phyloP scores from a whole-genome alignment of 208 protist species.

The Trypanosomatidae sp. region DNA sequence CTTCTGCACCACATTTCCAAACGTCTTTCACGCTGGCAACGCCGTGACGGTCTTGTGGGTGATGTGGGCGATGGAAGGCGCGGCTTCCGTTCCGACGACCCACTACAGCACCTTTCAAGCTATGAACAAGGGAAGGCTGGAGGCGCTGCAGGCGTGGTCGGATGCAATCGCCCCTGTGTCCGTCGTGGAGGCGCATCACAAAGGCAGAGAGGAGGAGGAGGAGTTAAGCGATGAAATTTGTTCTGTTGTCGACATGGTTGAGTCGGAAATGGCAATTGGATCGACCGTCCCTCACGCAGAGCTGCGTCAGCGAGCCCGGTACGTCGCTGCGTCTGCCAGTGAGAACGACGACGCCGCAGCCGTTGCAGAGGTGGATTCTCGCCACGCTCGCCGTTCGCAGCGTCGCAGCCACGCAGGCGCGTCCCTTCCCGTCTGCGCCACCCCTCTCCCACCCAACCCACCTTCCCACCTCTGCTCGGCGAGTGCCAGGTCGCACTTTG shows the following conservation, averaged over 20 bases:
- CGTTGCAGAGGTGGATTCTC: not conserved
- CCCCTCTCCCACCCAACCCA: conserved; percentile 4
- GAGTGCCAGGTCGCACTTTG: no score
- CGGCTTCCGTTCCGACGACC: conserved; percentile 8
- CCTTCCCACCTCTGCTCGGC: not conserved
- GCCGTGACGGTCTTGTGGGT: conserved; percentile 48
- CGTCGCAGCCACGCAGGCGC: conserved; percentile 8
- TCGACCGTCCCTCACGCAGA: conserved; percentile 10
- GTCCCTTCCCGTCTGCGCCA: not conserved
- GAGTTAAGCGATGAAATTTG: no score
- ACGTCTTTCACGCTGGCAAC: conserved; percentile 53
- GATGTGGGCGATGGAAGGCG: conserved; percentile 46
- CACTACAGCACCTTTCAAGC: conserved; percentile 19
- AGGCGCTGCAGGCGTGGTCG: conserved; percentile 15
- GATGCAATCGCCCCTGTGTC: not conserved
- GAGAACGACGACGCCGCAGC: not conserved
- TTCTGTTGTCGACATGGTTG: no score
- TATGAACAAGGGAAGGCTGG: conserved; percentile 15
- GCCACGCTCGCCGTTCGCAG: not conserved
- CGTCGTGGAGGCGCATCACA: not conserved
- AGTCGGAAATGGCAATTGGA: no score
- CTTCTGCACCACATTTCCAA: conserved; percentile 37
- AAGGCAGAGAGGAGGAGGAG: not conserved
- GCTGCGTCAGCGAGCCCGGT: conserved; percentile 3
- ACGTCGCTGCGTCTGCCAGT: not conserved